Base-by-base conservation (phyloP, 305 asterid species). In the Fraxinus xanthoxyloides region DNA sequence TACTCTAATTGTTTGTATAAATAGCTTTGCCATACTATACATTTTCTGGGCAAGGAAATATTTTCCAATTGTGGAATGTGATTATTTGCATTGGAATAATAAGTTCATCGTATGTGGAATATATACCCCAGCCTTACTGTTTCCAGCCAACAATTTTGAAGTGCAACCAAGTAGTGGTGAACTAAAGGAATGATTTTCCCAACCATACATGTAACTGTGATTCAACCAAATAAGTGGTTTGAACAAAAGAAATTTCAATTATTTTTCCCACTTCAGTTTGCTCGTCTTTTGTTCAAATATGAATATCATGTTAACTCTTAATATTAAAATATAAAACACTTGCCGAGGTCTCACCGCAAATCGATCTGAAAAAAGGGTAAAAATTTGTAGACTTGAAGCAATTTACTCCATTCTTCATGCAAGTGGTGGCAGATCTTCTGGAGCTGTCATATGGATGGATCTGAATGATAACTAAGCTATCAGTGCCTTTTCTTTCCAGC, bases 401-500 rank as follows among this genome's bases (percentile, higher is more conserved):
- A 56, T 56, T 19, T 19, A 56, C 4, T 56, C 67, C 67, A 56
- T 6, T 56, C 12, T 56, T 7, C 26, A 54, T 19, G 65, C 10
- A 6, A 56, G 67, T 19, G 26, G 12, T n/a, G 28, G 28, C 28
- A 5, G 67, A 56, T 56, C 67, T 56, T 56, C 4, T 1, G 13
- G 26, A 56, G 9, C 28, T 5, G 26, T 19, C 12, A 19, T 56
- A 6, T 56, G 0, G 12, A 56, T 56, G 28, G 28, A 13, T 17
- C 23, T 51, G 12, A 56, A 19, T 56, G 28, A 56, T 19, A 19
- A 19, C 67, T 19, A 19, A 56, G 67, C 67, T 56, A 69, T 69
- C 75, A 69, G 38, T 69, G 75, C 10, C 84, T 76, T 34, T 40
- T 65, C 80, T 80, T 87, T 72, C 86, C 78, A 72, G 69, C 34